Conservation (phyloP, 1,284 basidiomycete species). For the Trichosporon sp. region DNA sequence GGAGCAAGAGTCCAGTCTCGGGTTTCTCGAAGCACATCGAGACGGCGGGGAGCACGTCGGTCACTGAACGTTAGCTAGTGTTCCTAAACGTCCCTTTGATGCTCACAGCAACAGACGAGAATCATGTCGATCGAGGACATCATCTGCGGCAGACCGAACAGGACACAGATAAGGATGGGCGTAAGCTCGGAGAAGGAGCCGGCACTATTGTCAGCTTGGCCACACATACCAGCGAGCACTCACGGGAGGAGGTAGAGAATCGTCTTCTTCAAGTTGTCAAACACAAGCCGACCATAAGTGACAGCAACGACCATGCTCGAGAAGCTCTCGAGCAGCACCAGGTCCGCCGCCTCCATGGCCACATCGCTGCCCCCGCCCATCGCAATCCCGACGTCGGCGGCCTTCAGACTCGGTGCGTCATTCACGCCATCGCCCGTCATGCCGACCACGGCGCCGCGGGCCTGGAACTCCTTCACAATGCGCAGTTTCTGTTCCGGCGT, state of each 20-base stretch:
- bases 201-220: conserved; percentile 38
- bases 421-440: conserved; percentile 71
- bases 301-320: conserved; percentile 58
- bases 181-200: conserved; percentile 68
- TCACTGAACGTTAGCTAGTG: conserved; percentile 36
- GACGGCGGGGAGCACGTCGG: conserved; percentile 63
- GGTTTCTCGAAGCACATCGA: conserved; percentile 65
- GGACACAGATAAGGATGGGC: conserved; percentile 64
- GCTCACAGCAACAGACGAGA: conserved; percentile 29
- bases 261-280: conserved; percentile 67
- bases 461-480: conserved; percentile 68
- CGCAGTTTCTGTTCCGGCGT: conserved; percentile 72
- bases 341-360: conserved; percentile 56
- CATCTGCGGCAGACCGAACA: conserved; percentile 62
- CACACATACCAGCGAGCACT: not conserved
- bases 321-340: conserved; percentile 54
- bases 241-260: conserved; percentile 54
- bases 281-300: conserved; percentile 66
- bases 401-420: conserved; percentile 65
- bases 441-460: conserved; percentile 62
- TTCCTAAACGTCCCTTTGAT: too few species aligned
- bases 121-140: conserved; percentile 62
- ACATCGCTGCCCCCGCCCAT: conserved; percentile 59
- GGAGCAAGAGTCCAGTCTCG: conserved; percentile 63
- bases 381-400: conserved; percentile 60